Evolutionary conservation across 129 eudicot species (phyloP), one percentile per base, ranked within the genome.

Genomic region (Silybum marianum): DNA sequence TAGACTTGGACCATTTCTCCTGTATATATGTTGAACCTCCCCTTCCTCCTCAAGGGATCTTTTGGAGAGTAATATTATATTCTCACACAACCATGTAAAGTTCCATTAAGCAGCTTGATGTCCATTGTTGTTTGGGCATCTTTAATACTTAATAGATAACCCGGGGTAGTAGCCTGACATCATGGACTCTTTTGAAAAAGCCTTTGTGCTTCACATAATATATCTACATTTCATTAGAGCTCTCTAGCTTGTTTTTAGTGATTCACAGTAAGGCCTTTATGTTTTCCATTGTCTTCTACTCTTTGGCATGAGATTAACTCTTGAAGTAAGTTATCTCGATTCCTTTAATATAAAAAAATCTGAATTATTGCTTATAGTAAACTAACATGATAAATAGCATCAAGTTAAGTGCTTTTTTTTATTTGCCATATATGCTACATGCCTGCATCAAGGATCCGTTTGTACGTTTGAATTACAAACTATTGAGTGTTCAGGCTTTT

Each of bases 201-300:
- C 16, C 34, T n/a, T 60, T 60, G 9, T 71, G 70, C 32, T 30
- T 79, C 36, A n/a, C 34, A 22, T 44, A 71, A 54, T 36, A 23
- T 44, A 22, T 8, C 21, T 10, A 65, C 26, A 9, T 66, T 39
- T 39, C 9, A 36, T 78, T 67, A 60, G 60, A 19, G 72, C 54
- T 76, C 11, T 76, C 65, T 22, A 77, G 36, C 73, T 77, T 66
- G 40, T n/a, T 66, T 36, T 65, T 38, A 38, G 25, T 66, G 81
- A 23, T 78, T 78, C 58, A 39, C 5, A 13, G 69, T 2, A 65
- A 65, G 69, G 30, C 69, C 30, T 23, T 22, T 19, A 19, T 19
- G 12, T 62, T 62, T 19, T 21, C 26, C 30, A 19, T 22, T 23
- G 28, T 65, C 13, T 65, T 65, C 9, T 19, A 19, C 2, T 65